A percentile compares a stretch with the other conserved stretches of the same genome.
Conservation (phyloP, 208 protist species). For the Wallacemonas sp. region DNA sequence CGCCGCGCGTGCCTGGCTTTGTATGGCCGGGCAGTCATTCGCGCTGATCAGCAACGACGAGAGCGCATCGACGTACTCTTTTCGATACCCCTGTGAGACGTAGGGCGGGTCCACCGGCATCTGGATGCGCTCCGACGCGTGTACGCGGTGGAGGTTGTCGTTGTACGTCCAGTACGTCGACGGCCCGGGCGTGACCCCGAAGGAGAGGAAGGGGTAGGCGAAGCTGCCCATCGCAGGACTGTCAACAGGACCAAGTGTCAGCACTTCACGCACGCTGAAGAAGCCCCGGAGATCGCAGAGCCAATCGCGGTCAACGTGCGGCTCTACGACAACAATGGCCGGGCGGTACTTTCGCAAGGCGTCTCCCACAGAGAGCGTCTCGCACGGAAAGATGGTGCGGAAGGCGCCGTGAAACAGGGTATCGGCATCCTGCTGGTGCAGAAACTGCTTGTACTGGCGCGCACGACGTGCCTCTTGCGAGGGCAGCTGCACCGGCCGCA, state of each 20-base stretch:
- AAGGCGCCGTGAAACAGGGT: constrained; percentile 27
- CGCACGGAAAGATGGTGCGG: constrained; percentile 48
- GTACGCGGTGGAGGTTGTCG: constrained; percentile 56
- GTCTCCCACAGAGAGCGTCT: constrained; percentile 51
- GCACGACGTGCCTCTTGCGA: constrained; percentile 30
- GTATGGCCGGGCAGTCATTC: constrained; percentile 57
- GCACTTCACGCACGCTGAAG: constrained; percentile 68
- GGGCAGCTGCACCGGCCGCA: constrained; percentile 53
- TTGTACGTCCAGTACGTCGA: constrained; percentile 79
- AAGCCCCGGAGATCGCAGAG: constrained; percentile 69
- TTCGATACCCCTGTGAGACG: constrained; percentile 60
- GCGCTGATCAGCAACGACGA: constrained; percentile 51
- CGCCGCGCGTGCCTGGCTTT: constrained; percentile 50
- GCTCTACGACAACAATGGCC: constrained; percentile 64
- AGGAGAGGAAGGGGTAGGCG: constrained; percentile 67
- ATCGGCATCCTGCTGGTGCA: constrained; percentile 24
- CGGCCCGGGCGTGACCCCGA: constrained; percentile 69
- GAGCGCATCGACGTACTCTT: constrained; percentile 61
- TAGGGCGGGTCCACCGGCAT: constrained; percentile 74
- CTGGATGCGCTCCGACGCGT: constrained; percentile 41
- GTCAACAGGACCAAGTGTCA: constrained; percentile 64
- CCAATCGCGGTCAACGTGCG: constrained; percentile 75
- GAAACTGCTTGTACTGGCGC: constrained; percentile 28
- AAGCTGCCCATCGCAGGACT: constrained; percentile 75
- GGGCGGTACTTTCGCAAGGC: constrained; percentile 65